phyloP scores from a whole-genome alignment of 202 grass and related monocot genomes.

The Digitaria exilis region DNA sequence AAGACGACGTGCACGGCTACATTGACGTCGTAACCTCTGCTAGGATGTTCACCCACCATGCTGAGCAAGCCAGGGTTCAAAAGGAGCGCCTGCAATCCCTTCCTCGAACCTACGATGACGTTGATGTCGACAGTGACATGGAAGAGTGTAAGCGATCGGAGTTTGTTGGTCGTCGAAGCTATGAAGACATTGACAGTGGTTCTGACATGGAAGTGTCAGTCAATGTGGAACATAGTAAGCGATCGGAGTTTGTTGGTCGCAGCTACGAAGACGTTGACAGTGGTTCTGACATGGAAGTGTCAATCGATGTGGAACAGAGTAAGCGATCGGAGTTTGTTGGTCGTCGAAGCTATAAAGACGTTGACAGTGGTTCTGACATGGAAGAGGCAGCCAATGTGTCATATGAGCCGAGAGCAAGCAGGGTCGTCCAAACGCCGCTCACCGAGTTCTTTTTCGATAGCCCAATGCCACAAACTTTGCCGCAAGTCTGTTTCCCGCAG shows the following conservation, averaged over 20 bases:
- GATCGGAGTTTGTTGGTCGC: background rate
- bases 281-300: too few relatives aligned
- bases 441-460: background rate
- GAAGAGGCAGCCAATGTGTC: background rate
- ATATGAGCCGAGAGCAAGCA: background rate
- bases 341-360: background rate
- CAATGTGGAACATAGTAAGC: too few relatives aligned
- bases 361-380: background rate
- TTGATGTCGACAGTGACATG: too few relatives aligned
- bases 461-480: background rate
- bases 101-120: too few relatives aligned
- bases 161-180: background rate
- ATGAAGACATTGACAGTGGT: too few relatives aligned
- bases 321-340: too few relatives aligned
- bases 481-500: background rate
- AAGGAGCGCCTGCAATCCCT: too few relatives aligned
- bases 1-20: background rate
- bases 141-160: background rate
- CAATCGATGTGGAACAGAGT: too few relatives aligned
- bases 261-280: background rate
- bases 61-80: background rate
- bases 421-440: background rate
- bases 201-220: too few relatives aligned
- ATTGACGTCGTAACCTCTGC: background rate
- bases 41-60: background rate